Conservation (phyloP, 192 early-diverging fungal species). For the Coemansia sp. region DNA sequence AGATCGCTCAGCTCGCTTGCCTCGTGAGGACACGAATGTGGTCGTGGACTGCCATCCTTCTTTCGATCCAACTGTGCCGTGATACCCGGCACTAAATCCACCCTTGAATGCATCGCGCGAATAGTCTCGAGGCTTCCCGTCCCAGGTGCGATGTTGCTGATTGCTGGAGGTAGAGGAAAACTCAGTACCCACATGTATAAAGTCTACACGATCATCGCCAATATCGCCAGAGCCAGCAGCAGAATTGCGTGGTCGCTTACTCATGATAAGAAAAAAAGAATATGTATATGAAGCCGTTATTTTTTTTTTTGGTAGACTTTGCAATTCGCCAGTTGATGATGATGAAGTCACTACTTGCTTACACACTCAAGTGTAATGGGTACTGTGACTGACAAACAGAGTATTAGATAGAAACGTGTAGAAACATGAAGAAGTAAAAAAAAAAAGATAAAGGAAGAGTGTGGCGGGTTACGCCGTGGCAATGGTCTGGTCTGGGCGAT, state of each 20-base stretch:
- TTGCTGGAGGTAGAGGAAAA: constrained; percentile 15
- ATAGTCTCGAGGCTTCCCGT: constrained; percentile 74
- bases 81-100: constrained; percentile 94
- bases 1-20: constrained; percentile 59
- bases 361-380: constrained; percentile 56
- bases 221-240: neutral
- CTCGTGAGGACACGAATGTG: constrained; percentile 80
- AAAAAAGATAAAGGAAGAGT: neutral
- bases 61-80: constrained; percentile 95
- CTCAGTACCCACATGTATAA: constrained; percentile 41
- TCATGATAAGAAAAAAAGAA: neutral
- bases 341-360: neutral
- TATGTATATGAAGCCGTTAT: no score
- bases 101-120: constrained; percentile 94
- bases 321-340: neutral
- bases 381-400: neutral
- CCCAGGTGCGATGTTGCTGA: constrained; percentile 44
- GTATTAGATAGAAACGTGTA: neutral
- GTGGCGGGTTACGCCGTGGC: constrained; percentile 65
- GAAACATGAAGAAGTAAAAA: neutral
- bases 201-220: constrained; percentile 28
- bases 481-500: constrained; percentile 50
- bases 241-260: constrained; percentile 4
- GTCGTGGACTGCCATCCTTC: constrained; percentile 68
- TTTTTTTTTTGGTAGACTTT: neutral